Evolutionary conservation across 495 filamentous ascomycete species (phyloP).

Genomic region (Articulospora tetracladia): DNA sequence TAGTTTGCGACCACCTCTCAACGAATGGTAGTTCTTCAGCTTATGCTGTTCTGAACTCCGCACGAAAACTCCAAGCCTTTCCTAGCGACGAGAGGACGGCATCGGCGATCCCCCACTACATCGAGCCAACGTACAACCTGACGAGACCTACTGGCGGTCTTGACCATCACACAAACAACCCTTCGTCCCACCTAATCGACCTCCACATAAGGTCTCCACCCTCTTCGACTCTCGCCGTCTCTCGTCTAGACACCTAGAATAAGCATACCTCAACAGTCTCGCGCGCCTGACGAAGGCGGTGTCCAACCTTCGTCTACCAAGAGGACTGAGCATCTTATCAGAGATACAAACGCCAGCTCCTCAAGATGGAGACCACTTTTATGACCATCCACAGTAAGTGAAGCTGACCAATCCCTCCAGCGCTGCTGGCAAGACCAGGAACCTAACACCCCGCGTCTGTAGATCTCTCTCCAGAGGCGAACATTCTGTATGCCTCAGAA

Average conservation of each 20-base stretch:
- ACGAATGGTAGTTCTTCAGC: not conserved
- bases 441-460: not conserved
- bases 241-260: not conserved
- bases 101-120: slow-evolving; percentile 8
- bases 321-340: slow-evolving; percentile 27
- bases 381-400: slow-evolving; percentile 86
- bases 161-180: slow-evolving; percentile 6
- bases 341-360: slow-evolving; percentile 25
- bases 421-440: not conserved
- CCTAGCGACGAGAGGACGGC: not conserved
- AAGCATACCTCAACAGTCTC: not conserved
- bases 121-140: slow-evolving; percentile 1
- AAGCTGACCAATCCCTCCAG: slow-evolving; percentile 3
- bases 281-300: not conserved
- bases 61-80: slow-evolving; percentile 5
- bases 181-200: not conserved
- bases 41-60: not conserved
- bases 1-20: not conserved
- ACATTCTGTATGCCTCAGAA: slow-evolving; percentile 78
- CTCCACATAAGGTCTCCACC: not conserved
- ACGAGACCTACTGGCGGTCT: not conserved
- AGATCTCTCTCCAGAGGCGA: slow-evolving; percentile 75
- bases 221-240: not conserved
- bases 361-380: slow-evolving; percentile 83
- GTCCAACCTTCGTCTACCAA: not conserved